These are phyloP conservation scores for Candida sojae DNA, from an alignment of 1,139 yeast genomes.

Conservation along the genomic window DNA sequence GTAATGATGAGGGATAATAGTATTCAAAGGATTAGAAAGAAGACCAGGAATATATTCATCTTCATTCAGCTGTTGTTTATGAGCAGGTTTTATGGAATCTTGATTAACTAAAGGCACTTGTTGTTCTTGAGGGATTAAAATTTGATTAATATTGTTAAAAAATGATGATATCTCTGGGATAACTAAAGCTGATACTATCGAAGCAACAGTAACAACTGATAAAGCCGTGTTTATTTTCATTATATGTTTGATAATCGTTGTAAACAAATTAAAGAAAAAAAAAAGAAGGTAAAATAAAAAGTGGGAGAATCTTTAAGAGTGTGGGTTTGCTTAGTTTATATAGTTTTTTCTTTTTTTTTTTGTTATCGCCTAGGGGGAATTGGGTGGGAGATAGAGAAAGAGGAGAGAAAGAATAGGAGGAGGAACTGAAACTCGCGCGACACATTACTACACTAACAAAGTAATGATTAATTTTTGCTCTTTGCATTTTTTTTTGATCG, in stretches of 20 bases:
- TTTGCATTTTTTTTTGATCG: too few relatives aligned
- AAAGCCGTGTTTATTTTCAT: slow-evolving; percentile 2
- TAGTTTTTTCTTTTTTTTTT: not conserved
- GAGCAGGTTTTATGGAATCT: not conserved
- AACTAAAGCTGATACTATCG: slow-evolving; percentile 6
- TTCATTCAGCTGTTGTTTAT: not conserved
- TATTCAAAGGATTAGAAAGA: slow-evolving; percentile 10
- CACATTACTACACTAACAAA: too few relatives aligned
- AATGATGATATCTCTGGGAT: slow-evolving; percentile 8
- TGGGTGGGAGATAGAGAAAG: too few relatives aligned
- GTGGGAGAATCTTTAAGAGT: not conserved
- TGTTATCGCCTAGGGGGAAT: not conserved
- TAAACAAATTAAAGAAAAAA: not conserved
- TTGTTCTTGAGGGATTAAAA: slow-evolving; percentile 3
- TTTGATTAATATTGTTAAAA: slow-evolving; percentile 2
- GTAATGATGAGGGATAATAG: slow-evolving; percentile 52
- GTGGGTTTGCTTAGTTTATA: too few relatives aligned
- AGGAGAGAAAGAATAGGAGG: too few relatives aligned
- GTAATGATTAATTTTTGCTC: too few relatives aligned
- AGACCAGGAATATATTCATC: not conserved
- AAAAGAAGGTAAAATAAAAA: not conserved
- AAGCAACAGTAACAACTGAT: slow-evolving; percentile 2
- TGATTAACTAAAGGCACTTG: slow-evolving; percentile 7
- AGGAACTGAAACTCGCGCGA: not conserved
- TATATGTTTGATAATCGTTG: not conserved